Conservation (phyloP, 352 stramenopile genomes). For the Aphanomyces astaci region DNA sequence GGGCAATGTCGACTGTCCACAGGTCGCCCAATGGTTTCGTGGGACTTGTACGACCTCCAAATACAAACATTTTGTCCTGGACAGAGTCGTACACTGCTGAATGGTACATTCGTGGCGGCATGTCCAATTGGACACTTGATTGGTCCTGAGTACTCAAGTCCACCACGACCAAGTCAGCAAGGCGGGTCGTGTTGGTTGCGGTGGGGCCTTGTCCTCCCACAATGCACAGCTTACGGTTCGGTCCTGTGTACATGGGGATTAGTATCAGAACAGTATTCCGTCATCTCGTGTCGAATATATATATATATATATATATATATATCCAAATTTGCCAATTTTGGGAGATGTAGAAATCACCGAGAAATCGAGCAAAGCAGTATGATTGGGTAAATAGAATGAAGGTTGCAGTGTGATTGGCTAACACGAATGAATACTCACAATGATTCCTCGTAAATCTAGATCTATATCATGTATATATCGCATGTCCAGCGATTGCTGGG, state of each 20-base stretch:
- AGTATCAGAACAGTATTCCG: no score
- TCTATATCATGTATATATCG: no score
- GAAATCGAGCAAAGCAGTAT: no score
- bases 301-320: no score
- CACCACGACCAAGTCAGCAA: conserved; percentile 44
- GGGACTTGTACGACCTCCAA: conserved; percentile 68
- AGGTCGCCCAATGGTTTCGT: conserved; percentile 62
- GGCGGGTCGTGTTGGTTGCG: conserved; percentile 44
- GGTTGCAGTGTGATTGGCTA: no score
- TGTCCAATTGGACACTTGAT: not conserved
- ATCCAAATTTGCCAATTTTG: no score
- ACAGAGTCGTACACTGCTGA: conserved; percentile 38
- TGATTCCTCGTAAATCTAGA: no score
- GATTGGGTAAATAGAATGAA: no score
- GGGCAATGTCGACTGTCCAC: conserved; percentile 38
- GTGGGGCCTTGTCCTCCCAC: conserved; percentile 65
- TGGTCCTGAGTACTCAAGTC: conserved; percentile 18
- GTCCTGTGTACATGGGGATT: conserved; percentile 4
- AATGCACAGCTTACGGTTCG: conserved; percentile 39
- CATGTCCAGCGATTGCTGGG: no score
- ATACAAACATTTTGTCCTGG: conserved; percentile 59
- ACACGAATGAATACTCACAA: no score
- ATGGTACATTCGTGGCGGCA: conserved; percentile 61
- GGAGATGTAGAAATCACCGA: no score
- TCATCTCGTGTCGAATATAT: no score